A percentile compares a stretch with the other conserved stretches of the same genome.
Evolutionary conservation across 2,329 filamentous ascomycete genomes (phyloP).

Genomic region (Plectosphaerella sp.): DNA sequence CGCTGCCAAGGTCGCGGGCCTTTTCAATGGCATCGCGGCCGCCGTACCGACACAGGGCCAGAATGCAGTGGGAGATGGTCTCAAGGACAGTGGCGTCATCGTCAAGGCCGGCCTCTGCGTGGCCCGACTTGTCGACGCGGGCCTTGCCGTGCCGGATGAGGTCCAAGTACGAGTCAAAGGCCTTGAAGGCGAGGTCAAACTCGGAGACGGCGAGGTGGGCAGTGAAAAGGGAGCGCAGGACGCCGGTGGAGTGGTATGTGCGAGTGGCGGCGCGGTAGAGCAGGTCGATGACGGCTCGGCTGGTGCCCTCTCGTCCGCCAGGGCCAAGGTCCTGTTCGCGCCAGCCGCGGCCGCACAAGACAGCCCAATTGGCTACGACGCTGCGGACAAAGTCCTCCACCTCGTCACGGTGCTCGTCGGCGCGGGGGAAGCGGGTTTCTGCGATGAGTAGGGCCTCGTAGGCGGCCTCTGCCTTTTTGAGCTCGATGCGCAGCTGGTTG

Average conservation of each 20-base stretch:
- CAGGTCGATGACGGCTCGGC: constrained; percentile 75
- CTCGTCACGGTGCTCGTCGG: constrained; percentile 71
- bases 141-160: constrained; percentile 83
- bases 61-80: constrained; percentile 76
- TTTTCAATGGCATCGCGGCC: constrained; percentile 71
- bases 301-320: constrained; percentile 71
- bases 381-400: constrained; percentile 78
- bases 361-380: constrained; percentile 79
- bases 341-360: constrained; percentile 78
- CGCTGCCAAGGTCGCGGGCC: constrained; percentile 64
- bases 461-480: constrained; percentile 72
- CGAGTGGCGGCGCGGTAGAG: constrained; percentile 88
- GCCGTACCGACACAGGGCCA: constrained; percentile 78
- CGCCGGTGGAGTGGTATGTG: constrained; percentile 90
- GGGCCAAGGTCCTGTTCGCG: constrained; percentile 74
- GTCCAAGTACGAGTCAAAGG: constrained; percentile 87
- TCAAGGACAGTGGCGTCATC: constrained; percentile 71
- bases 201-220: constrained; percentile 86
- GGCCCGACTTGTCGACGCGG: constrained; percentile 72
- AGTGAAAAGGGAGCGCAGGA: constrained; percentile 80
- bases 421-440: constrained; percentile 80
- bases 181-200: constrained; percentile 86
- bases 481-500: constrained; percentile 65
- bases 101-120: constrained; percentile 68
- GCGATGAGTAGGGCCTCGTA: constrained; percentile 77